A percentile compares a stretch with the other conserved stretches of the same genome.
phyloP scores from a whole-genome alignment of 2,329 filamentous ascomycete species.

The Microsporum ferrugineum region DNA sequence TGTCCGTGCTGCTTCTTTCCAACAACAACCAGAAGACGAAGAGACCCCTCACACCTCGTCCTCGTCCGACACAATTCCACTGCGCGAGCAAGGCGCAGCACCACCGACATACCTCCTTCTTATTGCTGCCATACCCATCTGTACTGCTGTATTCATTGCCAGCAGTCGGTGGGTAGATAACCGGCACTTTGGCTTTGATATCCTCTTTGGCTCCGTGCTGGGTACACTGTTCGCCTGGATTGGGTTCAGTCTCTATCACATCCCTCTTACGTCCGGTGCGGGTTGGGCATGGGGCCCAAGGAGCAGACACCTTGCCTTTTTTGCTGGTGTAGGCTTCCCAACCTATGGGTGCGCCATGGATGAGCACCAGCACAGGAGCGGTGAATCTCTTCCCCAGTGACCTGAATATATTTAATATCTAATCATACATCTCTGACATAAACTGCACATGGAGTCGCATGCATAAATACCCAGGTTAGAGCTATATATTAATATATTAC shows the following conservation, averaged over 20 bases:
- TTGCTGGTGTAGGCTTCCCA: conserved; percentile 24
- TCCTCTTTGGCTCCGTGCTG: conserved; percentile 72
- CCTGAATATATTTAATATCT: neutral
- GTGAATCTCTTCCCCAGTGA: neutral
- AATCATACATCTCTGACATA: neutral
- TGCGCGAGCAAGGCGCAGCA: conserved; percentile 64
- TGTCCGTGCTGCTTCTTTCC: conserved; percentile 6
- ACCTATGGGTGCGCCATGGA: conserved; percentile 16
- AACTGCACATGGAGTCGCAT: neutral
- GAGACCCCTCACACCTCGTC: neutral
- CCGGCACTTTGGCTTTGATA: conserved; percentile 85
- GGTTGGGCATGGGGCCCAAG: conserved; percentile 86
- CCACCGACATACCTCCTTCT: conserved; percentile 70
- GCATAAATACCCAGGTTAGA: neutral
- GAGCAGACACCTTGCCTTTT: conserved; percentile 58
- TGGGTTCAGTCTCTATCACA: conserved; percentile 74
- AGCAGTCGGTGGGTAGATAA: conserved; percentile 79
- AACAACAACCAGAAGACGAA: neutral
- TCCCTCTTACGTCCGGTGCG: conserved; percentile 64
- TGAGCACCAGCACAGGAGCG: neutral
- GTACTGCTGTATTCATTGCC: conserved; percentile 67
- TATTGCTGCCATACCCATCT: conserved; percentile 59
- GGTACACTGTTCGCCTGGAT: conserved; percentile 61
- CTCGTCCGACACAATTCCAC: conserved; percentile 25
- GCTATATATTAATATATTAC: neutral